phyloP scores from a whole-genome alignment of 768 basidiomycete genomes.

The Gautieria morchelliformis region DNA sequence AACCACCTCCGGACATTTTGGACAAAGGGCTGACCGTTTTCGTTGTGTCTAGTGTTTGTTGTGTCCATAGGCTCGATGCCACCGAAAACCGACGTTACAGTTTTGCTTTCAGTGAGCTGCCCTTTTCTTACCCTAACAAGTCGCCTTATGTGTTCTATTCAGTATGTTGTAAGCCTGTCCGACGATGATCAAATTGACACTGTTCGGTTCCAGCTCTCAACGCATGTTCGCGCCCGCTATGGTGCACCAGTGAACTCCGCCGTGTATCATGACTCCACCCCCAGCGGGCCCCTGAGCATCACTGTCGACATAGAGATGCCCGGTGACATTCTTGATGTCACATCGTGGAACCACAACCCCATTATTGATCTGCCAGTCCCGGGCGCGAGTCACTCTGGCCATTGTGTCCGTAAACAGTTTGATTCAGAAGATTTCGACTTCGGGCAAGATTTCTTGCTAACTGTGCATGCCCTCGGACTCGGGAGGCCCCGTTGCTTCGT shows the following conservation, averaged over 20 bases:
- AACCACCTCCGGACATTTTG: not conserved
- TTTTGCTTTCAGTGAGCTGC: conserved; percentile 32
- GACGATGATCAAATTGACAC: conserved; percentile 40
- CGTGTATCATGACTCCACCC: not conserved
- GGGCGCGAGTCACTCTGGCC: no score
- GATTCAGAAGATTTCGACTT: conserved; percentile 29
- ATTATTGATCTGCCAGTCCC: no score
- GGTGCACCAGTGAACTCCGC: conserved; percentile 29
- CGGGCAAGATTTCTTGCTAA: conserved; percentile 40
- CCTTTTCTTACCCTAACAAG: not conserved
- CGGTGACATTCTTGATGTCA: conserved; percentile 30
- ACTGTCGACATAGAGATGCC: conserved; percentile 40
- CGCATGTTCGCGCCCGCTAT: conserved; percentile 42
- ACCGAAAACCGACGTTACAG: conserved; percentile 28
- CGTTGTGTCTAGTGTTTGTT: conserved; percentile 35
- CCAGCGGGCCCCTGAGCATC: conserved; percentile 26
- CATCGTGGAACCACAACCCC: not conserved
- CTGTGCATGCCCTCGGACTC: conserved; percentile 37
- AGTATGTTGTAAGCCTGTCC: conserved; percentile 47
- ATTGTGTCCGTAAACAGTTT: no score
- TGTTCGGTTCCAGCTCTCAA: conserved; percentile 46
- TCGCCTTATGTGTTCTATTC: not conserved
- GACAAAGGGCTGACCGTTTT: not conserved
- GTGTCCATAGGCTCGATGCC: conserved; percentile 50
- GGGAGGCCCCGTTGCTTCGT: conserved; percentile 50